A percentile compares a stretch with the other conserved stretches of the same genome.
Conservation (phyloP, 257 asterid genomes). For the Capsicum baccatum region DNA sequence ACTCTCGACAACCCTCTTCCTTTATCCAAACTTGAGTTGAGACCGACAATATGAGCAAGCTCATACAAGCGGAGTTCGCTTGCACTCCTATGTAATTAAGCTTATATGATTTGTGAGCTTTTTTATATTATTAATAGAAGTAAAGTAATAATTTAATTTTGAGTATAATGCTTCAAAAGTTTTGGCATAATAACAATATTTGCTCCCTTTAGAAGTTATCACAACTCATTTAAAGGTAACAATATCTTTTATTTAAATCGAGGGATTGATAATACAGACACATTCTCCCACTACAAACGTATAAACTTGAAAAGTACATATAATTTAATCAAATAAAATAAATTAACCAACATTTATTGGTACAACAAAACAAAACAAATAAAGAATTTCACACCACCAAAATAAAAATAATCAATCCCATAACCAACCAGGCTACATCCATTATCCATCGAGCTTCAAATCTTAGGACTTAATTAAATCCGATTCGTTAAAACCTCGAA, state of each 20-base stretch:
- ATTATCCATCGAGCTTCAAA: not conserved
- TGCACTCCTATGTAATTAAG: too few relatives aligned
- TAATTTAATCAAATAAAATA: not conserved
- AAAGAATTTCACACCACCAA: constrained; percentile 17
- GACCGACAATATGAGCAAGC: too few relatives aligned
- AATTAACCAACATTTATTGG: not conserved
- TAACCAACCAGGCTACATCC: not conserved
- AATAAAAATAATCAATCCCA: not conserved
- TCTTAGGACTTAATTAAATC: not conserved
- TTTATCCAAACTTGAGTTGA: too few relatives aligned
- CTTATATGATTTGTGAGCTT: too few relatives aligned
- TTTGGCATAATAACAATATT: not conserved
- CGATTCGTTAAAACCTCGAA: constrained; percentile 40
- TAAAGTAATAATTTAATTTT: too few relatives aligned
- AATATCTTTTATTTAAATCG: not conserved
- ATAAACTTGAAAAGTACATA: not conserved
- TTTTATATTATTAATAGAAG: too few relatives aligned
- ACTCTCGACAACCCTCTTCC: too few relatives aligned
- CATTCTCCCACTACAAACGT: not conserved
- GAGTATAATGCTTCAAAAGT: not conserved
- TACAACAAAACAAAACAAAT: not conserved
- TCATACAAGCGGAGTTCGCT: too few relatives aligned
- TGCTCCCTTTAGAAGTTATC: not conserved
- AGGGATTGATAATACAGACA: not conserved
- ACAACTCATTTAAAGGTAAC: not conserved